Conservation (phyloP, 1,284 basidiomycete species). For the Porogramme epimiltina region DNA sequence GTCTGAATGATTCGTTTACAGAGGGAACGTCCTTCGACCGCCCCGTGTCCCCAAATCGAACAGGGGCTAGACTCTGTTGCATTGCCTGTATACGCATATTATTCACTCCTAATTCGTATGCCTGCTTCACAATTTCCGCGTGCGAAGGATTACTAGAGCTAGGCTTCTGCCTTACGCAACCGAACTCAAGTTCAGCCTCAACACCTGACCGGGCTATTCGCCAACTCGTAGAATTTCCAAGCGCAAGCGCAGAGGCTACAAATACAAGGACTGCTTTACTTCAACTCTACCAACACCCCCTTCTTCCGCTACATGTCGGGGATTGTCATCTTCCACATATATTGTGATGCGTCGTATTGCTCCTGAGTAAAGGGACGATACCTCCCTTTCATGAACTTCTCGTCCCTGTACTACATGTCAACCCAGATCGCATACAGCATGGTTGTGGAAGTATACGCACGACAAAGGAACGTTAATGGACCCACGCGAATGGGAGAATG, state of each 20-base stretch:
- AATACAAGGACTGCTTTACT: no score
- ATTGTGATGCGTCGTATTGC: conserved; percentile 18
- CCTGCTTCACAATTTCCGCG: no score
- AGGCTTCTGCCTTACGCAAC: no score
- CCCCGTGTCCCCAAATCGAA: conserved; percentile 17
- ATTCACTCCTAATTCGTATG: neutral
- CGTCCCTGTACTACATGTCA: conserved; percentile 24
- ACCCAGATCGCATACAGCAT: no score
- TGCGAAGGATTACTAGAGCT: no score
- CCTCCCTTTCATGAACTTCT: conserved; percentile 30
- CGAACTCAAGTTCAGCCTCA: no score
- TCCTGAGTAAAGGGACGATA: conserved; percentile 41
- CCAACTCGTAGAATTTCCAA: no score
- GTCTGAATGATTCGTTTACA: neutral
- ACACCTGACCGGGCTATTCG: no score
- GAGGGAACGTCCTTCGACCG: conserved; percentile 18
- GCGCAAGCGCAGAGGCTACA: no score
- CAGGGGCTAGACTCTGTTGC: neutral
- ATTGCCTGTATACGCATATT: neutral
- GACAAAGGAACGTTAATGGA: conserved; percentile 41
- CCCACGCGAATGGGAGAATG: conserved; percentile 47
- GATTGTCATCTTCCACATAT: conserved; percentile 9
- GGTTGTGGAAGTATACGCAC: conserved; percentile 24
- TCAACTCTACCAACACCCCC: no score
- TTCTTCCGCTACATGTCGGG: conserved; percentile 7